These are phyloP conservation scores for Pseudogymnoascus sp. DNA, from an alignment of 2,329 filamentous ascomycete species.

Conservation along the genomic window DNA sequence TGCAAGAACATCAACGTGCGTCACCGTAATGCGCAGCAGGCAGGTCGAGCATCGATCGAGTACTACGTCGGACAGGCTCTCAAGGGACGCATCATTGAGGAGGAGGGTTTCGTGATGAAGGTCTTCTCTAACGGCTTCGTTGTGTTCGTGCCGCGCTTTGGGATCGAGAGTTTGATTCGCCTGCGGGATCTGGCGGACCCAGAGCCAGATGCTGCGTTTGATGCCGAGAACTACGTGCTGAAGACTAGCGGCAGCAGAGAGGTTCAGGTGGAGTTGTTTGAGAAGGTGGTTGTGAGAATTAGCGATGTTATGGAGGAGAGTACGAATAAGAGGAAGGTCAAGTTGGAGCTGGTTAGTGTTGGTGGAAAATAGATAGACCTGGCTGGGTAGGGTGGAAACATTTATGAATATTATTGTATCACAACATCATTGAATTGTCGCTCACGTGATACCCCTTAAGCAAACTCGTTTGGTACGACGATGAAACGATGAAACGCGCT, in stretches of 20 bases:
- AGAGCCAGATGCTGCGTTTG: constrained; percentile 73
- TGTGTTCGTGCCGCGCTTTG: constrained; percentile 90
- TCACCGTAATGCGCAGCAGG: constrained; percentile 94
- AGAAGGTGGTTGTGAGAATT: constrained; percentile 82
- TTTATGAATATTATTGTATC: neutral
- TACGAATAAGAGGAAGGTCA: constrained; percentile 90
- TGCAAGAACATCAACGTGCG: constrained; percentile 98
- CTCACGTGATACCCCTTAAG: neutral
- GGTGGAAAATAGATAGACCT: constrained; percentile 8
- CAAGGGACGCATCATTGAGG: constrained; percentile 64
- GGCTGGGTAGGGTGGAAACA: neutral
- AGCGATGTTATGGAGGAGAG: constrained; percentile 88
- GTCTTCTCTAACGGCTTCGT: constrained; percentile 97
- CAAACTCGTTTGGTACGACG: neutral
- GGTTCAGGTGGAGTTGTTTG: constrained; percentile 71
- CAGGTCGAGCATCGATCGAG: constrained; percentile 85
- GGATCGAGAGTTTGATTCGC: constrained; percentile 85
- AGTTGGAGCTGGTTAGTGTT: constrained; percentile 53
- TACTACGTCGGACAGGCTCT: constrained; percentile 98
- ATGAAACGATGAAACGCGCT: neutral
- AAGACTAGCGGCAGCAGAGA: constrained; percentile 47
- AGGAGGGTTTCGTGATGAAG: constrained; percentile 93
- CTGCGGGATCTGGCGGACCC: constrained; percentile 71
- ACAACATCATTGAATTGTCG: neutral
- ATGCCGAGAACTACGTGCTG: constrained; percentile 77